Base-by-base conservation (phyloP, 768 basidiomycete genomes). In the Podaxis sp. region DNA sequence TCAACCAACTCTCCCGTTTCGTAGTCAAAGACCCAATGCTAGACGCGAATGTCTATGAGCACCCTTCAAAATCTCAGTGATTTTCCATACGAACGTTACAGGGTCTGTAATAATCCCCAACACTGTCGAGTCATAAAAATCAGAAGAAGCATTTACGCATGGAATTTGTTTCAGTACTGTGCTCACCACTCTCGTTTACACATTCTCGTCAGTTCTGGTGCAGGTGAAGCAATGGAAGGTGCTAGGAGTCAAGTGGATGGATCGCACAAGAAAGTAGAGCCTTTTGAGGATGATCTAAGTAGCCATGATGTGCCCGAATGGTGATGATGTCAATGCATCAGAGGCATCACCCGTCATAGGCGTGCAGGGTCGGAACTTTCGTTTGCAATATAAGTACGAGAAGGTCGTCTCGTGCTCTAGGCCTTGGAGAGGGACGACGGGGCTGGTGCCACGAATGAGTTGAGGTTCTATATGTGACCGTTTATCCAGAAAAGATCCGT, bases 11-110 rank as follows among this genome's bases (percentile, higher is more conserved):
- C 74, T 37, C 90, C 89, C 0, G 87, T 84, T 66, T 87, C 86
- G 67, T 89, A 90, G 28, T 78, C 68, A 40, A 78, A 77, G 53
- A 88, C 79, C 71, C 87, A 89, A 73, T 89, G 87, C 89, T 90
- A 50, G 11, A 46, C 2, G 15, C 49, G 17, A 49, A 28, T 37
- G 15, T 13, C 48, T 3, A 28, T 50, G 46, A 48, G 37, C 6
- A 61, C 57, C 63, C 62, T 50, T 22, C 30, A 17, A 15, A 28
- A 12, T 40, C 48, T 6, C 12, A 24, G 53, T 60, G 60, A 58
- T 37, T 33, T 66, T 41, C 67, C 55, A 55, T 20, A 65, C 76
- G 66, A 72, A 79, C 80, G 64, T 72, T 71, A 68, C 79, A 80
- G n/a, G 70, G 71, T 70, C 78, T 75, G 67, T 80, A 79, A 66